Conservation (phyloP, 164 flowering plant species). For the Sedum album region DNA sequence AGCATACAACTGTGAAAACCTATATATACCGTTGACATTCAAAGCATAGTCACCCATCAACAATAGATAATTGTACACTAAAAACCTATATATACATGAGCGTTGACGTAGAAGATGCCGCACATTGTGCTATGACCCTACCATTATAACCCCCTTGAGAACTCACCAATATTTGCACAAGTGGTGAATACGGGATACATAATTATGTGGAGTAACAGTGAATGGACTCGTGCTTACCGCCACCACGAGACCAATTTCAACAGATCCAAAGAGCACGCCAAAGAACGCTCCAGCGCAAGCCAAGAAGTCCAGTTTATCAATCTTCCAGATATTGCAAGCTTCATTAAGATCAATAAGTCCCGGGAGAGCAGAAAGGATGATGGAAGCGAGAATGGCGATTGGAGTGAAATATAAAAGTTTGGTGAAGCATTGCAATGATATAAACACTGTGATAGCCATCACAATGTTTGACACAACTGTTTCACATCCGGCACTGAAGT, state of each 20-base stretch:
- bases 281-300: constrained; percentile 49
- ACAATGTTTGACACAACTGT: constrained; percentile 44
- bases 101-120: not conserved
- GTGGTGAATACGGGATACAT: not conserved
- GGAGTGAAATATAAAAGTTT: constrained; percentile 42
- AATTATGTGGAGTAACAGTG: not conserved
- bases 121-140: not conserved
- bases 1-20: not conserved
- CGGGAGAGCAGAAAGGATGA: constrained; percentile 40
- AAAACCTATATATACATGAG: not conserved
- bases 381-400: constrained; percentile 40
- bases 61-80: too few species aligned
- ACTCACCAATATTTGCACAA: not conserved
- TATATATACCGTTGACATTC: too few species aligned
- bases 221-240: constrained; percentile 22
- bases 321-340: constrained; percentile 31
- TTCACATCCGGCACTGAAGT: constrained; percentile 40
- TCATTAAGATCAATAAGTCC: constrained; percentile 36
- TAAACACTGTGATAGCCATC: constrained; percentile 36
- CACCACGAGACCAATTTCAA: constrained; percentile 43
- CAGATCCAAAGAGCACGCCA: constrained; percentile 40
- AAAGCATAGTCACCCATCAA: not conserved
- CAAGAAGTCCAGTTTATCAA: constrained; percentile 44
- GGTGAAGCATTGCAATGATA: constrained; percentile 31
- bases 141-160: not conserved